Evolutionary conservation across 495 filamentous ascomycete genomes (phyloP).

Genomic region (Chaetomium tenue): DNA sequence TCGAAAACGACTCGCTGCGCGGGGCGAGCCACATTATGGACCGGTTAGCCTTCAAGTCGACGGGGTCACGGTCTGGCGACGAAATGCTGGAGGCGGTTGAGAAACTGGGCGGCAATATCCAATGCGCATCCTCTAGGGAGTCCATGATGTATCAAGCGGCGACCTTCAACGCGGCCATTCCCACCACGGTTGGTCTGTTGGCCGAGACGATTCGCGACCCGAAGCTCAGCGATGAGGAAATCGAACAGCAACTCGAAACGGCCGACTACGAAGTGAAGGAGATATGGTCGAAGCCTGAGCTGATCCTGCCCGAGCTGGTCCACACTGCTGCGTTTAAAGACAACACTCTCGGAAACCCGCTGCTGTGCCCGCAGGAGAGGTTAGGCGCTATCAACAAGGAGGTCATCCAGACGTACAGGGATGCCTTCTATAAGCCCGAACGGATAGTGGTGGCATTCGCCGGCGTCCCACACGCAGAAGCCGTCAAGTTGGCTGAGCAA

Average conservation of each 20-base stretch:
- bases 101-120: slow-evolving; percentile 87
- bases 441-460: slow-evolving; percentile 93
- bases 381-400: slow-evolving; percentile 70
- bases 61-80: slow-evolving; percentile 66
- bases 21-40: slow-evolving; percentile 97
- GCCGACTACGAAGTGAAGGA: slow-evolving; percentile 94
- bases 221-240: slow-evolving; percentile 84
- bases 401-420: slow-evolving; percentile 74
- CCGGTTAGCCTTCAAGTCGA: slow-evolving; percentile 94
- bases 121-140: slow-evolving; percentile 92
- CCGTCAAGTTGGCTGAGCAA: slow-evolving; percentile 73
- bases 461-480: slow-evolving; percentile 78
- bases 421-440: slow-evolving; percentile 83
- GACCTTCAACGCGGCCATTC: slow-evolving; percentile 92
- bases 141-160: slow-evolving; percentile 98
- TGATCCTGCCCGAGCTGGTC: slow-evolving; percentile 92
- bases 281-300: slow-evolving; percentile 96
- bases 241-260: slow-evolving; percentile 79
- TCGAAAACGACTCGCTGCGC: slow-evolving; percentile 79
- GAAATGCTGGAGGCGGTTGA: slow-evolving; percentile 85
- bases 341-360: slow-evolving; percentile 91
- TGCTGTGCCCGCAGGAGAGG: slow-evolving; percentile 86
- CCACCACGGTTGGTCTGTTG: slow-evolving; percentile 76
- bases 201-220: slow-evolving; percentile 94
- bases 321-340: slow-evolving; percentile 93